These are phyloP conservation scores for Crucibulum laeve DNA, from an alignment of 768 basidiomycete species.

Conservation along the genomic window DNA sequence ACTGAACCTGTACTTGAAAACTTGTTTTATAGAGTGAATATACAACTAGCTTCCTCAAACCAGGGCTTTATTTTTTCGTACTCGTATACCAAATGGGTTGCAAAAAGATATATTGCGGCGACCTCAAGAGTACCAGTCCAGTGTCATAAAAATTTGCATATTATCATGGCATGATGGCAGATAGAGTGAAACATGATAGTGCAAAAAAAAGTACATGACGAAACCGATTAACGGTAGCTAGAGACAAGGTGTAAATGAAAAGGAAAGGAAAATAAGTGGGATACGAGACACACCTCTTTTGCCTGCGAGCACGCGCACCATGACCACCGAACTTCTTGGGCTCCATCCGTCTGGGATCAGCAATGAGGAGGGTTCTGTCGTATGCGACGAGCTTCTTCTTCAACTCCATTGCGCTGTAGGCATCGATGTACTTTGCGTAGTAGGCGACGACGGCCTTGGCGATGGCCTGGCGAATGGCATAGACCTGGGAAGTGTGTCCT, in stretches of 20 bases:
- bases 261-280: constrained; percentile 3
- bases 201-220: constrained; percentile 30
- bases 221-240: constrained; percentile 73
- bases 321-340: constrained; percentile 99
- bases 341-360: constrained; percentile 96
- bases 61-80: no score
- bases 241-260: constrained; percentile 9
- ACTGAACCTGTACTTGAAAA: no score
- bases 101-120: no score
- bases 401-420: constrained; percentile 93
- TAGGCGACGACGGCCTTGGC: constrained; percentile 97
- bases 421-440: constrained; percentile 98
- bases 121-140: no score
- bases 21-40: no score
- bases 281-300: constrained; percentile 79
- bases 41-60: no score
- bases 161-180: constrained; percentile 27
- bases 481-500: constrained; percentile 98
- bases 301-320: constrained; percentile 97
- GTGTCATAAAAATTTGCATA: constrained; percentile 19
- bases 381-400: constrained; percentile 98
- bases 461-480: constrained; percentile 98
- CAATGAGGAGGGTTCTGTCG: constrained; percentile 86
- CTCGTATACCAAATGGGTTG: no score
- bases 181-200: constrained; percentile 42